Conservation (phyloP, 2,329 filamentous ascomycete species). For the Ophiostoma himal-ulmi region DNA sequence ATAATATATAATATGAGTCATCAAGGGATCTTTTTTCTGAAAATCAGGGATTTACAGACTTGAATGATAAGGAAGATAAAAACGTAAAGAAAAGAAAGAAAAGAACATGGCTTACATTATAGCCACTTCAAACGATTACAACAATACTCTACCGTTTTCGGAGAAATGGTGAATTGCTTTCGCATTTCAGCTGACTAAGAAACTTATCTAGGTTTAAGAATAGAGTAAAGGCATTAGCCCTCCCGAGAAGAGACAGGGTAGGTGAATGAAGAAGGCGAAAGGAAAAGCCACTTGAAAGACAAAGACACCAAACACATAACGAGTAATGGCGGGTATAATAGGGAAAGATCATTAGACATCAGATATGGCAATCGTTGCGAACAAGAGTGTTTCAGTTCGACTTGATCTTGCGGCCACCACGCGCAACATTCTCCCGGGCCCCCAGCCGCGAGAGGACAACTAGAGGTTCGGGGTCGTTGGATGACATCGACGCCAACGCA, state of each 20-base stretch:
- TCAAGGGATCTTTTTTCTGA: too few relatives aligned
- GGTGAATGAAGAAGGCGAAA: neutral
- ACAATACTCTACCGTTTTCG: neutral
- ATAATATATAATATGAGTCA: too few relatives aligned
- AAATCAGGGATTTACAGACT: too few relatives aligned
- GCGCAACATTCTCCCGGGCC: constrained; percentile 20
- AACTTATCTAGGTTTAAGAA: neutral
- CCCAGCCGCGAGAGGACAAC: constrained; percentile 81
- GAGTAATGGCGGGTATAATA: neutral
- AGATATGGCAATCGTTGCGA: neutral
- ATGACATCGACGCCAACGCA: constrained; percentile 83
- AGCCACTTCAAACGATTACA: neutral
- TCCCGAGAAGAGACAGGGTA: neutral
- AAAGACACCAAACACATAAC: neutral
- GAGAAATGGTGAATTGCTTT: neutral
- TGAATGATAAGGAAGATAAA: too few relatives aligned
- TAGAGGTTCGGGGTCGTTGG: constrained; percentile 64
- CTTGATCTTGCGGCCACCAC: constrained; percentile 46
- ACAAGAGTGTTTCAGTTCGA: constrained; percentile 25
- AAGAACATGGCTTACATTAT: too few relatives aligned
- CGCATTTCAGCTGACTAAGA: neutral
- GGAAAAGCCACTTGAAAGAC: neutral
- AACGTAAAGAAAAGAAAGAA: too few relatives aligned
- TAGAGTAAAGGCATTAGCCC: neutral
- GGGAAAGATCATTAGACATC: neutral